Base-by-base conservation (phyloP, 805 yeast genomes). In the Naumovozyma dairenensis region DNA sequence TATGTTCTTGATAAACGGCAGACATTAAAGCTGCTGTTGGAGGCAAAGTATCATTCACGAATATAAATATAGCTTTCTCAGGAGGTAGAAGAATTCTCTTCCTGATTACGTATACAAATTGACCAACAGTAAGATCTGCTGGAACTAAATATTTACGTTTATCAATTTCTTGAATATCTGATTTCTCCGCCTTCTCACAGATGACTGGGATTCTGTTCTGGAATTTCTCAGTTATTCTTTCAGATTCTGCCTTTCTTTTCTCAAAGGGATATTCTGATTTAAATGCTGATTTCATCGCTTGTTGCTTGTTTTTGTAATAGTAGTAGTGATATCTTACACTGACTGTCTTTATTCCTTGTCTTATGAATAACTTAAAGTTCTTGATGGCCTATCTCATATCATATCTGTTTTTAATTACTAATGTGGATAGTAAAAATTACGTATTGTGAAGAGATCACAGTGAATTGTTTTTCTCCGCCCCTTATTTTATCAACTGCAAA, bases 11-110 rank as follows among this genome's bases (percentile, higher is more conserved):
- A 56, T 92, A 92, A 44, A 92, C 81, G 16, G 92, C 73, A 49
- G 94, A 80, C 92, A 92, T 85, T 46, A 92, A 72, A 13, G 97
- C 94, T 15, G 97, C 96, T 3, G 98, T 92, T 30, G 97, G 97
- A 8, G 98, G 98, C 48, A 92, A 71, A 37, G 92, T 86, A 59
- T 92, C 98, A 56, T 92, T 89, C 44, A 92, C 95, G 59, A 92
- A 92, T 46, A 92, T 86, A 62, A 92, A 92, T 45, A 92, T 89
- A 28, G 98, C 98, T 77, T 89, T 87, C 61, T 92, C 98, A 19
- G 95, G 82, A 31, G 96, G 95, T 43, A 92, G 72, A 67, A 82
- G 82, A 60, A 92, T 87, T 60, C 98, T 80, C 65, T 89, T 87
- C 63, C 98, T 79, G 49, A 92, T 85, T 40, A 92, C 98, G 55